Conservation (phyloP, 1,139 yeast genomes). For the Arxiozyma bovina region DNA sequence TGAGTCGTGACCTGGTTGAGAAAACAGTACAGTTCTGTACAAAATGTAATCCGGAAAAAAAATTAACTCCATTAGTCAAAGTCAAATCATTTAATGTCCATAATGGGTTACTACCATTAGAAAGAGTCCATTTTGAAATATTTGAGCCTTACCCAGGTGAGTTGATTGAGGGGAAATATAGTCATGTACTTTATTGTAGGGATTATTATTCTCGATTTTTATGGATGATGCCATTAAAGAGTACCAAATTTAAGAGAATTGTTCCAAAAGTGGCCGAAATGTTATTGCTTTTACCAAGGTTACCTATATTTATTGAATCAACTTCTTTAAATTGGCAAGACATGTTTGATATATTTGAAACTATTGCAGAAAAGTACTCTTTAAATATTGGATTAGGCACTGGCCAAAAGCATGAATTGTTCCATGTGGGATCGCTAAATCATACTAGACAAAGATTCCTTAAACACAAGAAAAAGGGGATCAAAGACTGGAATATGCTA, state of each 20-base stretch:
- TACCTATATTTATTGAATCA: slow-evolving; percentile 28
- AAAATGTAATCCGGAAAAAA: slow-evolving; percentile 20
- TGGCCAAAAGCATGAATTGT: slow-evolving; percentile 12
- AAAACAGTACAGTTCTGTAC: slow-evolving; percentile 24
- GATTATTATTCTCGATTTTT: slow-evolving; percentile 27
- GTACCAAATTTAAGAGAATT: slow-evolving; percentile 19
- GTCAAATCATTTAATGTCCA: slow-evolving; percentile 16
- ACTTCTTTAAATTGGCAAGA: slow-evolving; percentile 24
- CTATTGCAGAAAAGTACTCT: slow-evolving; percentile 19
- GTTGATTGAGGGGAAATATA: slow-evolving; percentile 22
- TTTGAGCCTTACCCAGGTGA: slow-evolving; percentile 21
- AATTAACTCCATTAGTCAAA: slow-evolving; percentile 12
- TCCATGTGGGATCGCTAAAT: slow-evolving; percentile 15
- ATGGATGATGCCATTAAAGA: slow-evolving; percentile 27
- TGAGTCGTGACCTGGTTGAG: slow-evolving; percentile 18
- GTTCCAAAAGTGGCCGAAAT: slow-evolving; percentile 15
- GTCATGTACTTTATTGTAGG: slow-evolving; percentile 24
- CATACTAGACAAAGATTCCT: slow-evolving; percentile 15
- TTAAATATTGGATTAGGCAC: slow-evolving; percentile 27
- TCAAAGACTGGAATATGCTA: slow-evolving; percentile 25
- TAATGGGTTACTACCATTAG: slow-evolving; percentile 22
- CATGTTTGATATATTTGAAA: slow-evolving; percentile 25
- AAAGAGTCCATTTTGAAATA: slow-evolving; percentile 27
- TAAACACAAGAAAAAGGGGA: slow-evolving; percentile 17
- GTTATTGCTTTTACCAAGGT: slow-evolving; percentile 18